phyloP scores from a whole-genome alignment of 352 stramenopile genomes.

The Stephanocyclus meneghinianus region DNA sequence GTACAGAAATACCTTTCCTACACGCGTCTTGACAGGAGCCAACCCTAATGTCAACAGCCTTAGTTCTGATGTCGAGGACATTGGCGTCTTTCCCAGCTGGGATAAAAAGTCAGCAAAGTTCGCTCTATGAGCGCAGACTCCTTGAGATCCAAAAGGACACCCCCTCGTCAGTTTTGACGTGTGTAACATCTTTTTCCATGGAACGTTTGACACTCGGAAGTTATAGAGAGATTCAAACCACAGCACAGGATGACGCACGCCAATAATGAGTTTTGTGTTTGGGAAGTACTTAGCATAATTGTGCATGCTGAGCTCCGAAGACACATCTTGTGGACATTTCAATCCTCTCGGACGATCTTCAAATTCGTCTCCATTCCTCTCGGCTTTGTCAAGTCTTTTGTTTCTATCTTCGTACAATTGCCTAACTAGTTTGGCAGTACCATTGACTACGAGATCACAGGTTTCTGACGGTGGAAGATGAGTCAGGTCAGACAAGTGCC shows the following conservation, averaged over 20 bases:
- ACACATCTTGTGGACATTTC: conserved; percentile 52
- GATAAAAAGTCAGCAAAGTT: conserved; percentile 33
- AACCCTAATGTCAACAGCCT: conserved; percentile 6
- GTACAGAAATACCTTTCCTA: conserved; percentile 55
- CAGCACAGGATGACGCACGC: conserved; percentile 60
- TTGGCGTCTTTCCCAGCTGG: conserved; percentile 35
- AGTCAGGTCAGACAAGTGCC: conserved; percentile 18
- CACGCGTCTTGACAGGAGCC: conserved; percentile 12
- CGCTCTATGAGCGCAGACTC: conserved; percentile 36
- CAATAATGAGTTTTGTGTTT: conserved; percentile 62
- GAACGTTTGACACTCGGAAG: conserved; percentile 49
- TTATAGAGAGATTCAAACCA: conserved; percentile 75
- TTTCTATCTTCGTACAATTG: conserved; percentile 24
- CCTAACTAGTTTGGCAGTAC: conserved; percentile 15
- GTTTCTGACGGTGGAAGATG: conserved; percentile 17
- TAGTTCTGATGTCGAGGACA: conserved; percentile 15
- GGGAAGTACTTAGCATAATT: conserved; percentile 45
- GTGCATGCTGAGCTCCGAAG: conserved; percentile 23
- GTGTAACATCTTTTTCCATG: conserved; percentile 33
- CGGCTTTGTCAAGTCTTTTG: conserved; percentile 9
- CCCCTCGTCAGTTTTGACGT: conserved; percentile 19
- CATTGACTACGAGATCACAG: conserved; percentile 26
- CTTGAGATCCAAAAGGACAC: conserved; percentile 23
- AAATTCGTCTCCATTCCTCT: neutral
- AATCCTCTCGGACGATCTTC: conserved; percentile 26